These are phyloP conservation scores for Begonia peltatifolia DNA, from an alignment of 306 rosid species.

Conservation along the genomic window DNA sequence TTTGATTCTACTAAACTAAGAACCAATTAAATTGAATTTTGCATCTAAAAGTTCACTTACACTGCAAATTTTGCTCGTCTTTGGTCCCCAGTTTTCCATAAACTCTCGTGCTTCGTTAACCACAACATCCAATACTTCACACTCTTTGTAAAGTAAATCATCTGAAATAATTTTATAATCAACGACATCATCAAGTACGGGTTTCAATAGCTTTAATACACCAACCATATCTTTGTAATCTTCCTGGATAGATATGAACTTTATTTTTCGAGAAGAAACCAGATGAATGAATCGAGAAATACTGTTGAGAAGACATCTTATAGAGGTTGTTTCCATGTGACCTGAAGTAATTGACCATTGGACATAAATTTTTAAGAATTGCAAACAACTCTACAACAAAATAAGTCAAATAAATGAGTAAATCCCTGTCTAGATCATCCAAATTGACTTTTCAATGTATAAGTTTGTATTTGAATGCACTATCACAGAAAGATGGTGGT, in stretches of 20 bases:
- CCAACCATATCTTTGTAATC: slow-evolving; percentile 39
- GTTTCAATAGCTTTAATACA: slow-evolving; percentile 62
- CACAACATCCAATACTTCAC: slow-evolving; percentile 53
- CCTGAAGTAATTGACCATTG: slow-evolving; percentile 23
- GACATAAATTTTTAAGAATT: too few species aligned
- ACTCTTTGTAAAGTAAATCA: slow-evolving; percentile 40
- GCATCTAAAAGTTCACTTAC: slow-evolving; percentile 30
- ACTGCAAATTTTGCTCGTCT: slow-evolving; percentile 55
- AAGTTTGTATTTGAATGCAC: too few species aligned
- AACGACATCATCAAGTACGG: slow-evolving; percentile 57
- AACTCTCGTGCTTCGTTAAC: slow-evolving; percentile 71
- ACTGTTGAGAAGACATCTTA: slow-evolving; percentile 69
- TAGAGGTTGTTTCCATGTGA: slow-evolving; percentile 43
- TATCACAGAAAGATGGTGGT: too few species aligned
- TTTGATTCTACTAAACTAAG: too few species aligned
- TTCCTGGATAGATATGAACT: slow-evolving; percentile 50
- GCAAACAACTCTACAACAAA: too few species aligned
- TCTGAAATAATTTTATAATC: slow-evolving; percentile 36
- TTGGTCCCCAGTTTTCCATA: slow-evolving; percentile 57
- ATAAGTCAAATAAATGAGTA: too few species aligned
- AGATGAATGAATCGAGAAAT: slow-evolving; percentile 77
- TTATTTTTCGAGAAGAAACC: slow-evolving; percentile 59
- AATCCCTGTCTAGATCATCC: too few species aligned
- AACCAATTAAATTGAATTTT: neutral
- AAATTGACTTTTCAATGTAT: too few species aligned